These are phyloP conservation scores for Auricularia sp. DNA, from an alignment of 768 basidiomycete genomes.

Conservation along the genomic window DNA sequence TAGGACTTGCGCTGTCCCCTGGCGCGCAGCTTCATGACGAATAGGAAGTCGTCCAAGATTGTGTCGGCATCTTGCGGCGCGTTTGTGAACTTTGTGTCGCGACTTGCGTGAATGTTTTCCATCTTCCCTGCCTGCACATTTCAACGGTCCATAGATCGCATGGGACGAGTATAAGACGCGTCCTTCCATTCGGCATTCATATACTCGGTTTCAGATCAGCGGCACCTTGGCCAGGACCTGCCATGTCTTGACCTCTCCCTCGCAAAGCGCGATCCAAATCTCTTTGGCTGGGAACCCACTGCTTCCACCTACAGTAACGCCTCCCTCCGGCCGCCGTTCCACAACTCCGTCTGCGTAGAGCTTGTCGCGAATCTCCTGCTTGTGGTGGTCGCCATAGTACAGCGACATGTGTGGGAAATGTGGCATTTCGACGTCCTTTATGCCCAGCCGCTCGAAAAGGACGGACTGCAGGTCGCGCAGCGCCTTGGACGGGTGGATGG, in stretches of 20 bases:
- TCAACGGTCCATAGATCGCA: too few species aligned
- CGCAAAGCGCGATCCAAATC: not conserved
- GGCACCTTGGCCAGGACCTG: not conserved
- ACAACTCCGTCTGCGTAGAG: not conserved
- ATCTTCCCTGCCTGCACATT: too few species aligned
- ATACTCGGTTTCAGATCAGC: not conserved
- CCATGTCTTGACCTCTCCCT: not conserved
- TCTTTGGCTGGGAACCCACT: not conserved
- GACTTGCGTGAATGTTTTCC: too few species aligned
- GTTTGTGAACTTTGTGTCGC: too few species aligned
- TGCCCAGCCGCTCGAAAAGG: slow-evolving; percentile 30
- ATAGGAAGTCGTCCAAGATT: not conserved
- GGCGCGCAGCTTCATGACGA: not conserved
- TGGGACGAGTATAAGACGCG: too few species aligned
- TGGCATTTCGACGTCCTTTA: slow-evolving; percentile 34
- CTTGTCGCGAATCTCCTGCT: slow-evolving; percentile 42
- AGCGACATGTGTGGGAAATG: slow-evolving; percentile 64
- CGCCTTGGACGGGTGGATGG: slow-evolving; percentile 34
- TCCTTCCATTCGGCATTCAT: not conserved
- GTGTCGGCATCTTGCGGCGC: too few species aligned
- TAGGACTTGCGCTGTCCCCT: not conserved
- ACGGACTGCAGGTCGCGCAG: slow-evolving; percentile 39
- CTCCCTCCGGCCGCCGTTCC: not conserved
- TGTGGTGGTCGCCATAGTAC: slow-evolving; percentile 61
- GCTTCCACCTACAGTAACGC: not conserved